Base-by-base conservation (phyloP, 2,329 filamentous ascomycete species). In the Talaromyces marneffei region DNA sequence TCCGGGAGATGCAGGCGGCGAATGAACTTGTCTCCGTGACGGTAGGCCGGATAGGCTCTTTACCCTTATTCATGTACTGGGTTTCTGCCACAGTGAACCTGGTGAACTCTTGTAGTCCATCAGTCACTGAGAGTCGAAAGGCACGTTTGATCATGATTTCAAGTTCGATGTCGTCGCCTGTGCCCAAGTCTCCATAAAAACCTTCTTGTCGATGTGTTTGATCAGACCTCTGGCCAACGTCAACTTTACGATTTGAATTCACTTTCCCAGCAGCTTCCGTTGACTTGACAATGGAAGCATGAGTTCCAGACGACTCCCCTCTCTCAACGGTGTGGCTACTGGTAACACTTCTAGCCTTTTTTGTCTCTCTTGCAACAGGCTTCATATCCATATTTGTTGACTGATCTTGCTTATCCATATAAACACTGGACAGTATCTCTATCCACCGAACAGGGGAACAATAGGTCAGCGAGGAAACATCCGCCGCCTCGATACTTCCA, bases 131-230 rank as follows among this genome's bases (percentile, higher is more conserved):
- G 7, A 35, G 23, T 12, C 31, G 16, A 23, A 46, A 25, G 10
- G 18, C 56, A 50, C 31, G 29, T 39, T 37, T 58, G 23, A 58
- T 58, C n/a, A 58, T 20, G 5, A 29, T 42, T 27, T 50, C 56
- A 9, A 50, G 56, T 14, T 58, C 56, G 31, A 50, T 31, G n/a
- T 39, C 31, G 3, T 35, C 42, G 10, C n/a, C 31, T 35, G 31
- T 23, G 4, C 42, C 42, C 14, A 50, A 16, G 12, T 50, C 23
- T 14, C 39, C 25, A 18, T 50, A n/a, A 18, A 23, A 10, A 12
- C 20, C 8, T 18, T 14, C 27, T 20, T 58, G 42, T 35, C 14
- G 20, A 12, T 50, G 14, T 10, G 18, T 9, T n/a, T 35, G 42
- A 40, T 23, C 7, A 33, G 42, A 37, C 3, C 8, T 50, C 3